These are phyloP conservation scores for Calonectria leucothoes DNA, from an alignment of 2,329 filamentous ascomycete genomes.

Conservation along the genomic window DNA sequence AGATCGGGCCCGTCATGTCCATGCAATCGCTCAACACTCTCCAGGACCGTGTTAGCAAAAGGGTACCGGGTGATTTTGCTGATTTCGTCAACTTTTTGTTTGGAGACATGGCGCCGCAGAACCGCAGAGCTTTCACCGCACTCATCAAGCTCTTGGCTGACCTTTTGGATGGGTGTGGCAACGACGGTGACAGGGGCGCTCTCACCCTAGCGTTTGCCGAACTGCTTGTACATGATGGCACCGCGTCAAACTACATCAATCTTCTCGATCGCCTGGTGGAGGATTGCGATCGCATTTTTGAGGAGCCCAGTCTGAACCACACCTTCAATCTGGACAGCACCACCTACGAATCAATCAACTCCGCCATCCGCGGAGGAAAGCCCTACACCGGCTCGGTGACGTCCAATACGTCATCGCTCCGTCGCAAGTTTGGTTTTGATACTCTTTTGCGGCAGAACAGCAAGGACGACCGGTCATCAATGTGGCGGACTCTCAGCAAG, in stretches of 20 bases:
- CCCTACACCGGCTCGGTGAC: conserved; percentile 79
- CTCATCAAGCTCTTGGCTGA: conserved; percentile 89
- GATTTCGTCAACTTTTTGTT: conserved; percentile 76
- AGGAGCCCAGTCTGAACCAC: conserved; percentile 63
- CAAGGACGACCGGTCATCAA: conserved; percentile 79
- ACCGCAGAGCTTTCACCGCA: conserved; percentile 81
- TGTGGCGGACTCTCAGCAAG: conserved; percentile 92
- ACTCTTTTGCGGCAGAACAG: conserved; percentile 82
- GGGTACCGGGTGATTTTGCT: conserved; percentile 78
- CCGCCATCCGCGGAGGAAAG: conserved; percentile 65
- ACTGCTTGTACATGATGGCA: conserved; percentile 81
- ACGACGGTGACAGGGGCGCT: conserved; percentile 90
- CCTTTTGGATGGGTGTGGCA: conserved; percentile 87
- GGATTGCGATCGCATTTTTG: conserved; percentile 90
- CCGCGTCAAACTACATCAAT: conserved; percentile 86
- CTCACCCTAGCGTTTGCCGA: conserved; percentile 91
- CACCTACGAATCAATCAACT: conserved; percentile 69
- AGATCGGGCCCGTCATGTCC: conserved; percentile 87
- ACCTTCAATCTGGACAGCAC: conserved; percentile 53
- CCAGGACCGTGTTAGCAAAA: conserved; percentile 74
- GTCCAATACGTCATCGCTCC: conserved; percentile 87
- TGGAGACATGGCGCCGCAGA: conserved; percentile 75
- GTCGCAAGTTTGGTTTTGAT: conserved; percentile 86
- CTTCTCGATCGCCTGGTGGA: conserved; percentile 89
- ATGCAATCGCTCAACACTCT: conserved; percentile 77